Evolutionary conservation across 306 rosid species (phyloP).

Genomic region (Cucumis hystrix): DNA sequence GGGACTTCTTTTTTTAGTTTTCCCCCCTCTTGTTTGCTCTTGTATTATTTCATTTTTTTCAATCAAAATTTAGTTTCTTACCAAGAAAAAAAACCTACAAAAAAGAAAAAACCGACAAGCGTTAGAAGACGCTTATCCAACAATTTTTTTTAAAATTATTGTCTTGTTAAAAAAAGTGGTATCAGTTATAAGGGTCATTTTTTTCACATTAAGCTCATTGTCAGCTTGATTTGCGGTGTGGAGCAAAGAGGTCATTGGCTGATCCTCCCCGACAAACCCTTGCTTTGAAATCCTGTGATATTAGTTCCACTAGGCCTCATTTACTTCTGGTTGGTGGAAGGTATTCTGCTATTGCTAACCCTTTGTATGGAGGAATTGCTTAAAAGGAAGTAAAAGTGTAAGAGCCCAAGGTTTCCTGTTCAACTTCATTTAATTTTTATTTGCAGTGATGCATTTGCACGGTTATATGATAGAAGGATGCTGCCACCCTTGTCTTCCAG

Average conservation of each 20-base stretch:
- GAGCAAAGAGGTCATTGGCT: constrained; percentile 80
- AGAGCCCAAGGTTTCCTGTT: background rate
- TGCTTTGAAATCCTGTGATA: constrained; percentile 81
- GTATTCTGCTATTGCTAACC: constrained; percentile 28
- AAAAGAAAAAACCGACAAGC: background rate
- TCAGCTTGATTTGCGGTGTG: constrained; percentile 93
- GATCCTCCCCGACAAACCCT: constrained; percentile 85
- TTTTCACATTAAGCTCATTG: constrained; percentile 27
- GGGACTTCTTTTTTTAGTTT: too few species aligned
- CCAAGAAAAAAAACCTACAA: too few species aligned
- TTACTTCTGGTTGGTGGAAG: constrained; percentile 97
- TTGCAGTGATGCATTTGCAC: constrained; percentile 93
- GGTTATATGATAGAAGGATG: constrained; percentile 96
- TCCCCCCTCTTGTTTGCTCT: too few species aligned
- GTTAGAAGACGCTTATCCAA: background rate
- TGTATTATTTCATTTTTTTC: too few species aligned
- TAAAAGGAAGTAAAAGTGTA: background rate
- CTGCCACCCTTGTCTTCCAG: constrained; percentile 69
- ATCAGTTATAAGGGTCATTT: constrained; percentile 12
- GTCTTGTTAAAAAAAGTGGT: background rate
- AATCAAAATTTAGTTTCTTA: too few species aligned
- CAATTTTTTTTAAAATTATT: too few species aligned
- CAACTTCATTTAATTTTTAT: constrained; percentile 13
- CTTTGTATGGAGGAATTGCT: background rate
- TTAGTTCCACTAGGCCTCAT: constrained; percentile 84